Conservation (phyloP, 495 filamentous ascomycete species). For the Bacidia gigantensis region DNA sequence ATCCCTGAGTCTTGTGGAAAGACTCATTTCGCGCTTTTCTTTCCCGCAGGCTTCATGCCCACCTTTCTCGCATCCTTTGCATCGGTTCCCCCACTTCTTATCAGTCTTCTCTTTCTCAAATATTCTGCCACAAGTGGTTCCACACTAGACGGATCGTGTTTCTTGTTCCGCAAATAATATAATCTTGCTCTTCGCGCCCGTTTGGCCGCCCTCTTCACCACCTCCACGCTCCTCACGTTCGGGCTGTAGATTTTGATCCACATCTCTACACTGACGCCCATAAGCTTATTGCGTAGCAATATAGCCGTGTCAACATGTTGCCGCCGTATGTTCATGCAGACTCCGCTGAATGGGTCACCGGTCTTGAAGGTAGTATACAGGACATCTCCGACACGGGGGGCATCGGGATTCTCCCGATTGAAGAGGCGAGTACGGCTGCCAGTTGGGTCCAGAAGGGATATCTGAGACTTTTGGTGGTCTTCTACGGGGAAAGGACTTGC, state of each 20-base stretch:
- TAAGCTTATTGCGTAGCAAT: slow-evolving; percentile 68
- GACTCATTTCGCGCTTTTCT: not conserved
- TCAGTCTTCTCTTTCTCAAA: slow-evolving; percentile 35
- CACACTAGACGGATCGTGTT: slow-evolving; percentile 56
- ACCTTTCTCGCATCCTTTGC: not conserved
- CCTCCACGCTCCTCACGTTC: slow-evolving; percentile 79
- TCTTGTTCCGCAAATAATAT: slow-evolving; percentile 72
- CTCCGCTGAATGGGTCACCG: slow-evolving; percentile 82
- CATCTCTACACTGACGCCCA: slow-evolving; percentile 86
- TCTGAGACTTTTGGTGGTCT: slow-evolving; percentile 47
- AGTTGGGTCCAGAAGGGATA: slow-evolving; percentile 64
- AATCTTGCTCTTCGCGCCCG: slow-evolving; percentile 76
- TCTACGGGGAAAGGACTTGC: slow-evolving; percentile 47
- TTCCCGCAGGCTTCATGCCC: slow-evolving; percentile 10
- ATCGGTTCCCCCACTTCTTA: slow-evolving; percentile 14
- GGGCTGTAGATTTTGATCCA: slow-evolving; percentile 89
- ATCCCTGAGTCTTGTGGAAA: too few relatives aligned
- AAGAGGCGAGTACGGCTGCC: slow-evolving; percentile 73
- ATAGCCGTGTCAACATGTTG: slow-evolving; percentile 77
- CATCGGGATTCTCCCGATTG: slow-evolving; percentile 56
- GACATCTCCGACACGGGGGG: slow-evolving; percentile 70
- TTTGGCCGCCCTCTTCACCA: slow-evolving; percentile 69
- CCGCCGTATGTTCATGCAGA: slow-evolving; percentile 70
- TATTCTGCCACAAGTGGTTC: slow-evolving; percentile 60
- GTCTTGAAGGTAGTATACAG: slow-evolving; percentile 71